Conservation (phyloP, 169 alveolate species). For the Cyclospora cayetanensis region DNA sequence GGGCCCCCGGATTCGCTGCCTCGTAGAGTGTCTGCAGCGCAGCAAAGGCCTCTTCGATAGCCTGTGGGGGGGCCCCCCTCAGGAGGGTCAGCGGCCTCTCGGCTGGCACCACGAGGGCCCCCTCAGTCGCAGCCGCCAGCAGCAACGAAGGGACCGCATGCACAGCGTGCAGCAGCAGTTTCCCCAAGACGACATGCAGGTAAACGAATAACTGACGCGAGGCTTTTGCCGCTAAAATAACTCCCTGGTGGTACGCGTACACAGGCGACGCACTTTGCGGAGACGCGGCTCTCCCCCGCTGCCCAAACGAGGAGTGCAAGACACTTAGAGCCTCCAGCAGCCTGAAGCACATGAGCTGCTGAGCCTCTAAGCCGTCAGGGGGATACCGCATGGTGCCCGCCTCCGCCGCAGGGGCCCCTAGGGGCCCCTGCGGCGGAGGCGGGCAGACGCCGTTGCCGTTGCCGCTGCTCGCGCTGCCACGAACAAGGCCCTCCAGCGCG, state of each 20-base stretch:
- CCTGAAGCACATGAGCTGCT: constrained; percentile 10
- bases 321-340: background rate
- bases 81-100: background rate
- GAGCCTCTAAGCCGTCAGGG: constrained; percentile 2
- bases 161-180: constrained; percentile 62
- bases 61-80: background rate
- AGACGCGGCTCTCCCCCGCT: background rate
- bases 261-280: background rate
- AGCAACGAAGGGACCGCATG: constrained; percentile 12
- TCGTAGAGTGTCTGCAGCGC: constrained; percentile 56
- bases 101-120: background rate
- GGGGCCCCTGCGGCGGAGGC: background rate
- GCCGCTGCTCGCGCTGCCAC: background rate
- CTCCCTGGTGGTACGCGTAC: background rate
- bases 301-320: too few relatives aligned
- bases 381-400: constrained; percentile 26
- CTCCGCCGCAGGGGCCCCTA: background rate
- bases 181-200: background rate
- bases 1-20: background rate
- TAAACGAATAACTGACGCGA: background rate
- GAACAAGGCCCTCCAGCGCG: background rate
- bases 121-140: constrained; percentile 52
- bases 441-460: background rate
- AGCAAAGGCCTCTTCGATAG: constrained; percentile 28
- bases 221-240: background rate